Evolutionary conservation across 495 filamentous ascomycete species (phyloP).

Genomic region (Talaromyces ruber): DNA sequence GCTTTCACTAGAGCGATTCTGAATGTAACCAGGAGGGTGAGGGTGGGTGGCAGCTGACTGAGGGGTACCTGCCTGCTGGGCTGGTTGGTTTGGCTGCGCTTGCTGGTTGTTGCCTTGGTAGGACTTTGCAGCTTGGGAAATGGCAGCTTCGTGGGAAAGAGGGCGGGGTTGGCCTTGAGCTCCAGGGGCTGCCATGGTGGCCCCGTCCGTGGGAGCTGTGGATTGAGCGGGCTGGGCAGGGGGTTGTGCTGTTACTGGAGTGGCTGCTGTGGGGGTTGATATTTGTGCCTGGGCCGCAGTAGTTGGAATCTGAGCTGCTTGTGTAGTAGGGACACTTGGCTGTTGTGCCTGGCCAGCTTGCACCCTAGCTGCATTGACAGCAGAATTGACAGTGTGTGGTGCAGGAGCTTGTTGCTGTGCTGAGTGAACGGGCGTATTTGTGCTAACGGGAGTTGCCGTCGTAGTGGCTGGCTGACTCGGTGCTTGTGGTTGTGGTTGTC

Average conservation of each 20-base stretch:
- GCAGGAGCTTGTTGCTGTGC: conserved; percentile 34
- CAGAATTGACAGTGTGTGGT: conserved; percentile 45
- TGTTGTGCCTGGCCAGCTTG: conserved; percentile 33
- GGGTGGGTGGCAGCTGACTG: conserved; percentile 27
- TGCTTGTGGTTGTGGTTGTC: conserved; percentile 14
- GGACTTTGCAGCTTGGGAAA: conserved; percentile 48
- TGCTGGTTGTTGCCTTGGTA: conserved; percentile 36
- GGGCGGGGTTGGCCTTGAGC: conserved; percentile 46
- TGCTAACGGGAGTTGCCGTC: conserved; percentile 13
- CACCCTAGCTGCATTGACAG: conserved; percentile 41
- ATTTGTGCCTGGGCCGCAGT: conserved; percentile 29
- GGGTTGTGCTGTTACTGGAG: conserved; percentile 14
- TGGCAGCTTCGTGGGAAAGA: conserved; percentile 54
- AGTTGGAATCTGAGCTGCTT: conserved; percentile 13
- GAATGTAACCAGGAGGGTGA: conserved; percentile 43
- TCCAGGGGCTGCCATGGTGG: conserved; percentile 29
- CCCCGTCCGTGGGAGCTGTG: conserved; percentile 6
- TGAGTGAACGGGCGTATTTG: conserved; percentile 20
- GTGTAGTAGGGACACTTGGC: conserved; percentile 10
- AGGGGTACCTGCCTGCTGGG: conserved; percentile 25
- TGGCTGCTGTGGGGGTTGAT: conserved; percentile 36
- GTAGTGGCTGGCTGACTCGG: conserved; percentile 10
- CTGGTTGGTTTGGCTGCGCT: conserved; percentile 15
- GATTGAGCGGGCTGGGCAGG: conserved; percentile 28
- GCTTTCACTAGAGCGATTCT: conserved; percentile 40